Base-by-base conservation (phyloP, 1,284 basidiomycete genomes). In the Melanopsichium pennsylvanicum region DNA sequence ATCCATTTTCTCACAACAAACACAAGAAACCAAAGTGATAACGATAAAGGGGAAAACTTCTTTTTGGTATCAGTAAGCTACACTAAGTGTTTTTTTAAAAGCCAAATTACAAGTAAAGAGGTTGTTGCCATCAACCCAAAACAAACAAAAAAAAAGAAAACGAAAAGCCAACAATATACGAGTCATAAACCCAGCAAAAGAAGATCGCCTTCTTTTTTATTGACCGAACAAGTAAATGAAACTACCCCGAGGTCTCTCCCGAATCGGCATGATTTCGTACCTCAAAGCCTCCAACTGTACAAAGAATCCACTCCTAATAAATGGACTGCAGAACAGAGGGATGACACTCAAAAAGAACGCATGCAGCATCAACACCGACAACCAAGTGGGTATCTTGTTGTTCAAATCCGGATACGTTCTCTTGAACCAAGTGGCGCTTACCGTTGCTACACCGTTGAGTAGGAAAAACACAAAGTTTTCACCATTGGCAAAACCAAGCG, bases 401-500 rank as follows among this genome's bases (percentile, higher is more conserved):
- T 76, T 71, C 49, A 62, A 13, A 21, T 70, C 48, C 2, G 79
- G 79, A 34, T 39, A 75, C 27, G 66, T 69, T 9, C 75, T 58
- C 32, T 69, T 59, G 52, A 79, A 72, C 59, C 68, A 75, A 9
- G 73, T 78, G 3, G 77, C 64, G 18, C 59, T 45, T 11, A 79
- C 79, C 10, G 78, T 76, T 8, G 70, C 73, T 2, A 76, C 34
- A 7, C 78, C 78, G 51, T 80, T 80, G 31, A 61, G 39, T 13
- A 79, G 43, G 72, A 81, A 81, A 45, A 81, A 81, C 51, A 76
- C 23, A 19, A 79, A 78, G 62, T 80, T 76, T 38, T 74, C 67
- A n/a, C 74, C 74, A 33, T 62, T 70, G 35, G 78, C 79, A 34
- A 72, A 74, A 18, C 63, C 70, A 16, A 74, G 66, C 18, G 74